Conservation (phyloP, 208 protist genomes). For the Leishmania aethiopica region DNA sequence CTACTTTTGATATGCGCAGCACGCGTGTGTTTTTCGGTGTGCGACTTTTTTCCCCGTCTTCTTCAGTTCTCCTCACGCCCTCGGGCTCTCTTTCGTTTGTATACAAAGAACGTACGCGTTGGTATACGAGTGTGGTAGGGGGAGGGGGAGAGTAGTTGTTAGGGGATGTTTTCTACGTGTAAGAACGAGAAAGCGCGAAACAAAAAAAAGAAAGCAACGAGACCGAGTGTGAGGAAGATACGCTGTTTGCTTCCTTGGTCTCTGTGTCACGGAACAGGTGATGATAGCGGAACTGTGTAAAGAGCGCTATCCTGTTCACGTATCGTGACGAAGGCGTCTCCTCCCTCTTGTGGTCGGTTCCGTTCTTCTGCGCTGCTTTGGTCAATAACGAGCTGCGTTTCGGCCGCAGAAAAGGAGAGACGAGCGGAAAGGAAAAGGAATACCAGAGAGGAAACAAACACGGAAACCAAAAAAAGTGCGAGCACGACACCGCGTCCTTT, state of each 20-base stretch:
- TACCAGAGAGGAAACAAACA: background rate
- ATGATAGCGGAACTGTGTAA: background rate
- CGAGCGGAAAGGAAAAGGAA: background rate
- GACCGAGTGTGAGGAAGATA: background rate
- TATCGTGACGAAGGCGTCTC: background rate
- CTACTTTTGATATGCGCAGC: background rate
- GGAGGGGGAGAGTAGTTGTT: background rate
- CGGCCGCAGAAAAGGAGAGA: background rate
- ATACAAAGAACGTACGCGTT: background rate
- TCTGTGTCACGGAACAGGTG: background rate
- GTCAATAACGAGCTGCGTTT: background rate
- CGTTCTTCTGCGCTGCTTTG: background rate
- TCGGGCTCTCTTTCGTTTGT: background rate
- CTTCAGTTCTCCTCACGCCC: background rate
- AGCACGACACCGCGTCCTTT: background rate
- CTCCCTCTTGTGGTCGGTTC: background rate
- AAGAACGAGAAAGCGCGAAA: background rate
- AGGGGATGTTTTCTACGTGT: background rate
- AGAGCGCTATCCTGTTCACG: background rate
- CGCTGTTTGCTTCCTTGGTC: background rate
- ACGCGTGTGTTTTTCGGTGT: background rate
- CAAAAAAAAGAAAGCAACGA: background rate
- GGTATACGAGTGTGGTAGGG: background rate
- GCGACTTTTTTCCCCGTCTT: background rate
- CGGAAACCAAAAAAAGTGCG: background rate